Evolutionary conservation across 345 rosid species (phyloP).

Genomic region (Bretschneidera sinensis): DNA sequence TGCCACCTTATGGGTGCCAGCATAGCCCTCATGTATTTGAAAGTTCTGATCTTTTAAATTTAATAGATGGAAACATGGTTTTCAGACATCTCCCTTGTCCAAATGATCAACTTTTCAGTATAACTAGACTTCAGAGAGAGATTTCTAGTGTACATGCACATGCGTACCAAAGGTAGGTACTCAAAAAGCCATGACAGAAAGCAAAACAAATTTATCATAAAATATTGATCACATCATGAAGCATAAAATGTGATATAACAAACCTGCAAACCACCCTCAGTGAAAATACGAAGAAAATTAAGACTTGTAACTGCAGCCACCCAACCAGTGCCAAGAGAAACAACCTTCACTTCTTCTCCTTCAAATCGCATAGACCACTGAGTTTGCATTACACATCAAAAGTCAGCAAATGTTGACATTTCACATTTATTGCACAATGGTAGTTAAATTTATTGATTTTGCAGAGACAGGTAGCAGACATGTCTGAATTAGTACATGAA

Average conservation of each 20-base stretch:
- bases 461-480: neutral
- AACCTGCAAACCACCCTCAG: conserved; percentile 97
- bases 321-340: conserved; percentile 83
- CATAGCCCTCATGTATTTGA: neutral
- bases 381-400: conserved; percentile 23
- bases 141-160: neutral
- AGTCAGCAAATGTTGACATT: conserved; percentile 19
- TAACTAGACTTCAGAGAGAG: neutral
- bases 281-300: conserved; percentile 79
- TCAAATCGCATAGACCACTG: conserved; percentile 99
- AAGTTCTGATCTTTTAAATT: neutral
- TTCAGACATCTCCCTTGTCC: neutral
- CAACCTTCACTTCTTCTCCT: conserved; percentile 94
- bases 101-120: neutral
- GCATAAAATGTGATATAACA: conserved; percentile 16
- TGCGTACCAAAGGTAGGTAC: neutral
- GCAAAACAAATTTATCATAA: neutral
- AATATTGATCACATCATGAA: conserved; percentile 1
- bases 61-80: neutral
- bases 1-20: neutral
- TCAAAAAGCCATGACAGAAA: neutral
- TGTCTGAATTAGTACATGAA: conserved; percentile 3
- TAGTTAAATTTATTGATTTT: neutral
- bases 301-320: conserved; percentile 93
- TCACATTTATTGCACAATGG: neutral